Evolutionary conservation across 2,329 filamentous ascomycete genomes (phyloP).

Genomic region (Fusarium keratoplasticum): DNA sequence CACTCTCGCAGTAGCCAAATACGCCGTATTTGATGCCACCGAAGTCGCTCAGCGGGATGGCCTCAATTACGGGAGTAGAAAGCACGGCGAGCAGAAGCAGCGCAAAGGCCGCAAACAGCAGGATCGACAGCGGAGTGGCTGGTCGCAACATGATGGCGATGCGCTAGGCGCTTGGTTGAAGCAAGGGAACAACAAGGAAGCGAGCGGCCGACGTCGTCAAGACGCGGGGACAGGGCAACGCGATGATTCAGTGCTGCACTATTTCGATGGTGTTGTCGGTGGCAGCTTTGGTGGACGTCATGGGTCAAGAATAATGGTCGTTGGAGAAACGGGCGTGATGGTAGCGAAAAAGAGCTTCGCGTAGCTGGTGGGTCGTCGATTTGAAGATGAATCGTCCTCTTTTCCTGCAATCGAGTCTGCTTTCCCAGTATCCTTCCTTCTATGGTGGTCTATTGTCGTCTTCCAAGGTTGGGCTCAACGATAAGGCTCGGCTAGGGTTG

Average conservation of each 20-base stretch:
- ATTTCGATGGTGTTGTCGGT: conserved; percentile 13
- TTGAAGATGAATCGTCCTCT: conserved; percentile 1
- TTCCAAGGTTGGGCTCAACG: not conserved
- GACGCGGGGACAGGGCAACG: conserved; percentile 32
- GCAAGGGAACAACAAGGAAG: conserved; percentile 10
- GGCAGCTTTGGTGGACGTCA: conserved; percentile 16
- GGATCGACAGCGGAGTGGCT: conserved; percentile 87
- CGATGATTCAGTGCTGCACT: conserved; percentile 1
- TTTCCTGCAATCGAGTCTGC: not conserved
- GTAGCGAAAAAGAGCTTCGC: not conserved
- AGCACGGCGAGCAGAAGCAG: conserved; percentile 87
- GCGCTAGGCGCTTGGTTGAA: conserved; percentile 36
- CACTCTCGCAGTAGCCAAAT: conserved; percentile 83
- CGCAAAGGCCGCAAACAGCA: conserved; percentile 87
- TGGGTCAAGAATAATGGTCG: conserved; percentile 19
- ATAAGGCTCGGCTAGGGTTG: conserved; percentile 13
- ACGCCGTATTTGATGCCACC: conserved; percentile 87
- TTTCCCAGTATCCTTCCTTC: not conserved
- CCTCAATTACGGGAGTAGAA: conserved; percentile 89
- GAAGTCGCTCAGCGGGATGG: conserved; percentile 84
- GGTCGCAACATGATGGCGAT: conserved; percentile 81
- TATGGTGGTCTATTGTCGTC: not conserved
- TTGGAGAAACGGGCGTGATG: not conserved
- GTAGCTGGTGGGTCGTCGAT: not conserved
- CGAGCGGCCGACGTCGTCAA: conserved; percentile 38